Evolutionary conservation across 768 basidiomycete genomes (phyloP).

Genomic region (Collybia nuda): DNA sequence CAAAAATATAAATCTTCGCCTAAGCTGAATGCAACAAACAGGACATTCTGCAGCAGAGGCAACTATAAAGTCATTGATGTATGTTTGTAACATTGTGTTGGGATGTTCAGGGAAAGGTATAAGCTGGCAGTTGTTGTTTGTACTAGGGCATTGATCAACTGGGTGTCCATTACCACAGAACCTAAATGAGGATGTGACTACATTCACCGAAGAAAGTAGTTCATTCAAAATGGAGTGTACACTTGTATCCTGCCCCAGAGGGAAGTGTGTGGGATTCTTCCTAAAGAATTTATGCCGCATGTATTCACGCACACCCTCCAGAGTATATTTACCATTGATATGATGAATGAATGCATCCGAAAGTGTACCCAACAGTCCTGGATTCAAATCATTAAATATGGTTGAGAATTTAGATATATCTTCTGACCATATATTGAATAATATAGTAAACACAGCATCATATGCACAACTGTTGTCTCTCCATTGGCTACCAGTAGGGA

Average conservation of each 20-base stretch:
- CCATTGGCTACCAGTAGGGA: slow-evolving; percentile 16
- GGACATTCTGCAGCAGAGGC: background rate
- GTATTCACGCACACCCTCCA: slow-evolving; percentile 1
- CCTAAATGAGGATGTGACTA: background rate
- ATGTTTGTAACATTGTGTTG: background rate
- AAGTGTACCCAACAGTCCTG: background rate
- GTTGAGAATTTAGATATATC: background rate
- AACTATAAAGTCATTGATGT: background rate
- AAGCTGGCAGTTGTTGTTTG: background rate
- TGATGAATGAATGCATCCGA: background rate
- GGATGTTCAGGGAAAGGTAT: too few relatives aligned
- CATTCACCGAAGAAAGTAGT: background rate
- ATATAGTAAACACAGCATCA: slow-evolving; percentile 20
- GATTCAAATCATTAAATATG: background rate
- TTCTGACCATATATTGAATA: slow-evolving; percentile 19
- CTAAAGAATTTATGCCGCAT: background rate
- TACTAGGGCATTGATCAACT: background rate
- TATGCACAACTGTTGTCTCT: slow-evolving; percentile 28
- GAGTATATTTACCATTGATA: background rate
- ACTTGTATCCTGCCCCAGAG: slow-evolving; percentile 1
- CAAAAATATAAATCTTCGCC: background rate
- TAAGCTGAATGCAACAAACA: background rate
- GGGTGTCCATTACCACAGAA: background rate
- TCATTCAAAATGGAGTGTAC: slow-evolving; percentile 1
- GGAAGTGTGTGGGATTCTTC: background rate